A percentile compares a stretch with the other conserved stretches of the same genome.
phyloP scores from a whole-genome alignment of 2,329 filamentous ascomycete species.

The Fusarium stilboides region DNA sequence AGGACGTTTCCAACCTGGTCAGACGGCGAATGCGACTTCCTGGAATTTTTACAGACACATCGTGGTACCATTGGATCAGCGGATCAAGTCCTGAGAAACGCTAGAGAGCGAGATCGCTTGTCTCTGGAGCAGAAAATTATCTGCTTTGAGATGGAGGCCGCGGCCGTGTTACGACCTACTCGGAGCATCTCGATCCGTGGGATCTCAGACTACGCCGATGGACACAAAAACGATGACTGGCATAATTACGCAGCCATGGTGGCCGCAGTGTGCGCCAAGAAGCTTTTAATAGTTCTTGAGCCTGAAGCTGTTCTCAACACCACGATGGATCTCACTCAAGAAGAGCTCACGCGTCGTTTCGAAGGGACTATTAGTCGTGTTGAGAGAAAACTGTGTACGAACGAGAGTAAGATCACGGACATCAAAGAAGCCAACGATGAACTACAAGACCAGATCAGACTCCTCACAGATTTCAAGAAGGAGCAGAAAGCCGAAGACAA shows the following conservation, averaged over 20 bases:
- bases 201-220: slow-evolving; percentile 4
- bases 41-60: neutral
- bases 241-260: slow-evolving; percentile 1
- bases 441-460: neutral
- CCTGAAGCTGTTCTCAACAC: neutral
- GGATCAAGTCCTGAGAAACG: neutral
- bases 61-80: neutral
- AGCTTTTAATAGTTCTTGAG: neutral
- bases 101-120: neutral
- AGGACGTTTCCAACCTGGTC: neutral
- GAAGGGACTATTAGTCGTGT: neutral
- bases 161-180: neutral
- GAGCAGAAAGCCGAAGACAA: neutral
- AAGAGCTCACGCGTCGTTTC: neutral
- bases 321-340: neutral
- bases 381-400: neutral
- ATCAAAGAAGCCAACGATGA: neutral
- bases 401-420: neutral
- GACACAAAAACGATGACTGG: slow-evolving; percentile 1
- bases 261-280: neutral
- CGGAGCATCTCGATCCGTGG: neutral
- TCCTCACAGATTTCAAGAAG: neutral
- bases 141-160: neutral
- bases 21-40: neutral
- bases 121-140: neutral